Conservation (phyloP, 148 eudicot species). For the Rhododendron vialii region DNA sequence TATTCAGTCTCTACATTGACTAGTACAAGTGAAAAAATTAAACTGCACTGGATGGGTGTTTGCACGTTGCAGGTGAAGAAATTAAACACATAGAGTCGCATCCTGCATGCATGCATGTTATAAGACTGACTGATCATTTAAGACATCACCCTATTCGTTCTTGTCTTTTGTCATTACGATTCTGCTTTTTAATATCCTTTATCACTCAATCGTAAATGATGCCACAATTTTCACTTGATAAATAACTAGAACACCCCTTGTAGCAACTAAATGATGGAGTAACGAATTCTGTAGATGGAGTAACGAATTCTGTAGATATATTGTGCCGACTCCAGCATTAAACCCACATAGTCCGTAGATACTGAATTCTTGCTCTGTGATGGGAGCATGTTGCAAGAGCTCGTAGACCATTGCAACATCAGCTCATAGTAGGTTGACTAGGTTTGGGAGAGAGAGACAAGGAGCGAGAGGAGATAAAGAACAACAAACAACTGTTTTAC, state of each 20-base stretch:
- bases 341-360: neutral
- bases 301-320: neutral
- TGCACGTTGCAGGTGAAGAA: neutral
- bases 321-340: neutral
- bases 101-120: neutral
- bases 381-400: neutral
- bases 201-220: neutral
- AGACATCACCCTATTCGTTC: neutral
- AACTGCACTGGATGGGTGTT: neutral
- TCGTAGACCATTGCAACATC: neutral
- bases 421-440: neutral
- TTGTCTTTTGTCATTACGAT: neutral
- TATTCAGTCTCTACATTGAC: neutral
- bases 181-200: neutral
- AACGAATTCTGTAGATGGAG: neutral
- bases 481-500: neutral
- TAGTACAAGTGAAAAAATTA: neutral
- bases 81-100: neutral
- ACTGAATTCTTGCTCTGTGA: neutral
- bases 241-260: too few species aligned
- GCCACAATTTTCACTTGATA: too few species aligned
- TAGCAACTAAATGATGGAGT: neutral
- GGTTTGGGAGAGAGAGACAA: neutral
- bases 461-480: neutral
- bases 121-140: neutral